Evolutionary conservation across 2,329 filamentous ascomycete species (phyloP).

Genomic region (Colletotrichum eremochloae): DNA sequence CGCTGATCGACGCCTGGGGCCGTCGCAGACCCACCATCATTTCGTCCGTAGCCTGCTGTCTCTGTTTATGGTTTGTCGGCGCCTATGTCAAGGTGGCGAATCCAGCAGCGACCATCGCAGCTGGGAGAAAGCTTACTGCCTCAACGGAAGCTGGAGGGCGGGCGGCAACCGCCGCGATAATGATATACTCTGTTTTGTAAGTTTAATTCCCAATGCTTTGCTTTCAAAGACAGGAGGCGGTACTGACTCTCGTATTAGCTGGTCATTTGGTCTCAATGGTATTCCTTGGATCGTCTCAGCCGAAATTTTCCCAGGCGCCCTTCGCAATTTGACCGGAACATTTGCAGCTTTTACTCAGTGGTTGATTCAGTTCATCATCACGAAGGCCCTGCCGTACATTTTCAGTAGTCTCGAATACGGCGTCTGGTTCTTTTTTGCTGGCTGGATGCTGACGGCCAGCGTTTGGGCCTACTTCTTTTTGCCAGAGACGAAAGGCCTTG

Average conservation of each 20-base stretch:
- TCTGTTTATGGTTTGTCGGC: conserved; percentile 65
- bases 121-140: conserved; percentile 57
- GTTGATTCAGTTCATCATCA: conserved; percentile 58
- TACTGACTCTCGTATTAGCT: conserved; percentile 46
- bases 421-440: conserved; percentile 70
- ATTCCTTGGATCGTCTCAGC: conserved; percentile 61
- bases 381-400: conserved; percentile 60
- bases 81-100: conserved; percentile 67
- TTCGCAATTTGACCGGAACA: conserved; percentile 58
- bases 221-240: no score
- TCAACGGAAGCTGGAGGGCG: conserved; percentile 62
- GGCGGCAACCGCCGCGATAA: conserved; percentile 67
- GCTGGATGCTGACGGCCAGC: conserved; percentile 61
- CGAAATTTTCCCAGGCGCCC: conserved; percentile 59
- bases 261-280: conserved; percentile 60
- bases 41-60: conserved; percentile 61
- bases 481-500: conserved; percentile 68
- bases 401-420: conserved; percentile 61
- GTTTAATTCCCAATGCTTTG: conserved; percentile 39
- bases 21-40: conserved; percentile 59
- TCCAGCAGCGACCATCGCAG: conserved; percentile 59
- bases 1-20: conserved; percentile 57
- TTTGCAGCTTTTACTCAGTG: conserved; percentile 58
- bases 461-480: conserved; percentile 65
- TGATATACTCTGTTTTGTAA: conserved; percentile 67